Evolutionary conservation across 2,329 filamentous ascomycete genomes (phyloP).

Genomic region (Diaporthe velutina): DNA sequence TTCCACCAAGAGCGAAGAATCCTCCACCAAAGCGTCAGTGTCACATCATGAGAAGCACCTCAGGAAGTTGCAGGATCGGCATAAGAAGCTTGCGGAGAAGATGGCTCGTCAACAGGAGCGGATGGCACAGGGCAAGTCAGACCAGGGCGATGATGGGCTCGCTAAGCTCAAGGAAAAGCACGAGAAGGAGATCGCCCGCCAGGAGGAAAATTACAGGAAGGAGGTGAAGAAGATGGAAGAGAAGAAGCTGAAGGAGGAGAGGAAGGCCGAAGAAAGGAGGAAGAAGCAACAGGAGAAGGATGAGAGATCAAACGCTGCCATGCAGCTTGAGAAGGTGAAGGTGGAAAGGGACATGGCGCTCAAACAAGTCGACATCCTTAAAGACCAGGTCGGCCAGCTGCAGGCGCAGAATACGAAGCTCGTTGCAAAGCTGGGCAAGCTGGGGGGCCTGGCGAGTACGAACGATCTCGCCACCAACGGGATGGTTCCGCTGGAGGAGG

Average conservation of each 20-base stretch:
- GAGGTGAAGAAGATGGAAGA: conserved; percentile 76
- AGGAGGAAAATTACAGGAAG: conserved; percentile 74
- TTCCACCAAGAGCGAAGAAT: conserved; percentile 56
- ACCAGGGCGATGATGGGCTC: conserved; percentile 55
- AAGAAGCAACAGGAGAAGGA: conserved; percentile 67
- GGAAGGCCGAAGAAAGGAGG: conserved; percentile 66
- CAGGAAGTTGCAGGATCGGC: conserved; percentile 71
- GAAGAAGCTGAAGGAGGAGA: conserved; percentile 72
- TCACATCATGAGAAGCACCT: conserved; percentile 73
- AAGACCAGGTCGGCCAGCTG: conserved; percentile 66
- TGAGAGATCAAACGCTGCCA: conserved; percentile 60
- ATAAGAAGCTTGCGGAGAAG: conserved; percentile 73
- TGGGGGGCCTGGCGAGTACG: conserved; percentile 44
- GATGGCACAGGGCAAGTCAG: conserved; percentile 50
- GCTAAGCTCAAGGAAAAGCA: conserved; percentile 74
- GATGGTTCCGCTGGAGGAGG: not conserved
- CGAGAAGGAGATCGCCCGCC: conserved; percentile 72
- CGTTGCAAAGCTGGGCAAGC: conserved; percentile 65
- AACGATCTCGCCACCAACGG: conserved; percentile 5
- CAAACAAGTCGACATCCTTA: conserved; percentile 67
- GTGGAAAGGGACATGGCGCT: conserved; percentile 66
- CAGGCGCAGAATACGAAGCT: conserved; percentile 72
- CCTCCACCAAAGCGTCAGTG: conserved; percentile 46
- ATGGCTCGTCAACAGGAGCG: conserved; percentile 68
- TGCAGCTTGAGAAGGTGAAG: conserved; percentile 65